Base-by-base conservation (phyloP, 345 rosid species). In the Hibiscus tridactylites region DNA sequence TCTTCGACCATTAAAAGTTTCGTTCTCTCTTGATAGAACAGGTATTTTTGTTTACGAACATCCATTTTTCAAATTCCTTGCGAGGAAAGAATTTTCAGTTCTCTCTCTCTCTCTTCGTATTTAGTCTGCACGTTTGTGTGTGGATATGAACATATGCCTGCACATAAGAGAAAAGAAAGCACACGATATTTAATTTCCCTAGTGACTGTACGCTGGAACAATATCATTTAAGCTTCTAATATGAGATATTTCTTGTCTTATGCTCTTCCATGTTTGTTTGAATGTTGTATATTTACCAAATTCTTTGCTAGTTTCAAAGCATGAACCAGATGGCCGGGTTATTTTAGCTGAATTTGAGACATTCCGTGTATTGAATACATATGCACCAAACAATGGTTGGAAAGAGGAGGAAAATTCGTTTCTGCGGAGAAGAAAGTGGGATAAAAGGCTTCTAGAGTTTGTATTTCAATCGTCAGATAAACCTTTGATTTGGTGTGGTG, bases 381-480 rank as follows among this genome's bases (percentile, higher is more conserved):
- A 92, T 84, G 83, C 90, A 9, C 99, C 99, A 65, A 95, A 95
- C 76, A 95, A 95, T 79, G 99, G 97, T 63, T 95, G 99, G 99
- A 95, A 85, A 85, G 99, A 94, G 19, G 97, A 90, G 79, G 97
- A 89, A 75, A 95, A 88, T 68, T 82, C 97, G 33, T 95, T 92
- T 81, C 93, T 74, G 71, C 87, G 96, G 76, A 90, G 97, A 88
- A 88, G 97, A 79, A 95, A 90, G 78, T 95, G 99, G 97, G 97
- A 95, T 79, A 92, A 90, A 78, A 86, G 90, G 82, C 79, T 92
- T 28, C 83, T 84, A 26, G 97, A 95, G 73, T 90, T 94, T 79
- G 88, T 86, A 75, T 53, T 75, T 49, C 87, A 79, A 77, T 61
- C 75, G 17, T 87, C 96, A 56, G 91, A 88, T 79, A 95, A 92